Evolutionary conservation across 768 basidiomycete genomes (phyloP), one percentile per base, ranked within the genome.

Genomic region (Amanita pallidorosea): DNA sequence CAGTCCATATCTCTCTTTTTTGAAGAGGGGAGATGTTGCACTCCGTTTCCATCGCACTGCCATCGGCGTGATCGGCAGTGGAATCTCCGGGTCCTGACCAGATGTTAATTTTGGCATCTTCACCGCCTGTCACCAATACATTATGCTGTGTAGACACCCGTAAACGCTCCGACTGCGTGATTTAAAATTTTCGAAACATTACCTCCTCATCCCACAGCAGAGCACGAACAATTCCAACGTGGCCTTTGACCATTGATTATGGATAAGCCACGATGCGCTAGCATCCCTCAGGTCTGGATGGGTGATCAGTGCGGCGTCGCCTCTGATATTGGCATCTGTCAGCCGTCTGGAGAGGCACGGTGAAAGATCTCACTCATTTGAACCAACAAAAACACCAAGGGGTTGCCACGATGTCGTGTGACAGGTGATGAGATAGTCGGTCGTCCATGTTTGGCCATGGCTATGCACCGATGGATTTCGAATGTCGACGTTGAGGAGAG

Each of bases 361-460:
- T 27, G 11, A 20, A 17, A 31, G 15, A 22, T 22, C 29, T 29
- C 59, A 83, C 87, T 86, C 81, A 48, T 89, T 87, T 1, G 86
- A 86, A 0, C 86, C 87, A 4, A 78, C 74, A 49, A 87, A 84
- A 4, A 87, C 63, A 27, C 71, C 71, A 8, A 85, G 64, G 17
- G 67, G 69, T 37, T 67, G 65, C 8, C 55, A 56, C 9, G 64
- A 65, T 36, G 59, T 58, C 53, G 63, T 57, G 57, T 75, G 71
- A 38, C 76, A 80, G 9, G 72, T 72, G 47, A 89, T 77, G 34
- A 87, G 65, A 65, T 88, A 88, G 59, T 89, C 85, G 1, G 85
- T 85, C n/a, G 83, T 77, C 86, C 86, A 88, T 48, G 79, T 79
- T 38, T 72, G 65, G 23, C 69, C 67, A 17, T 72, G 67, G 20